Evolutionary conservation across 371 early-diverging fungal genomes (phyloP), one percentile per base, ranked within the genome.

Genomic region (Lichtheimia corymbifera): DNA sequence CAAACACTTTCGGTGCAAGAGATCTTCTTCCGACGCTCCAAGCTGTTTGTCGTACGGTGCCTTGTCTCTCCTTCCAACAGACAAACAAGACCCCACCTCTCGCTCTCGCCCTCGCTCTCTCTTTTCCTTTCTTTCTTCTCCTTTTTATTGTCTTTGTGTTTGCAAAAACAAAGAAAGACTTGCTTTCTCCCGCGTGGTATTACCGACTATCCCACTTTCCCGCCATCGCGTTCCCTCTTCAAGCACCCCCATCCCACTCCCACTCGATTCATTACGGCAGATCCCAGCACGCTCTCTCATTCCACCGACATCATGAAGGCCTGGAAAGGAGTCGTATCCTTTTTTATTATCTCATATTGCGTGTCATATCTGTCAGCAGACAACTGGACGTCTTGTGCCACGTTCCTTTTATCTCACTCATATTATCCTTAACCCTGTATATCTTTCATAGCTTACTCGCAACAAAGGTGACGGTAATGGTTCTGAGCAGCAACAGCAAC

Each of bases 241-340:
- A 24, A n/a, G 35, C 15, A 20, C 18, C 7, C 55, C 55, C 40
- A 28, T 55, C 55, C 55, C 40, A 35, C 42, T 30, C 41, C 41
- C 18, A 15, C 5, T 22, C 54, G 11, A 11, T 35, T 35, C 35
- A 35, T 35, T 35, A 11, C 35, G 5, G 35, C 35, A 35, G 35
- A 35, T 20, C 30, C 15, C 35, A 53, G 15, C 4, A 24, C 25
- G 2, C 25, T 25, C 24, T 7, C 24, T 22, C 18, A 50, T 22
- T 22, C 5, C 51, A 22, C 25, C 24, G 9, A 50, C 24, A 50
- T 50, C 14, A 14, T 20, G 25, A 22, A 9, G 18, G 17, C 51
- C 9, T 20, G 17, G 20, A 20, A 47, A 47, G 20, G 47, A 47
- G 20, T 7, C 15, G n/a, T 28, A 52, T 28, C 55, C 42, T 40